Evolutionary conservation across 495 filamentous ascomycete genomes (phyloP).

Genomic region (Oidiodendron maius): DNA sequence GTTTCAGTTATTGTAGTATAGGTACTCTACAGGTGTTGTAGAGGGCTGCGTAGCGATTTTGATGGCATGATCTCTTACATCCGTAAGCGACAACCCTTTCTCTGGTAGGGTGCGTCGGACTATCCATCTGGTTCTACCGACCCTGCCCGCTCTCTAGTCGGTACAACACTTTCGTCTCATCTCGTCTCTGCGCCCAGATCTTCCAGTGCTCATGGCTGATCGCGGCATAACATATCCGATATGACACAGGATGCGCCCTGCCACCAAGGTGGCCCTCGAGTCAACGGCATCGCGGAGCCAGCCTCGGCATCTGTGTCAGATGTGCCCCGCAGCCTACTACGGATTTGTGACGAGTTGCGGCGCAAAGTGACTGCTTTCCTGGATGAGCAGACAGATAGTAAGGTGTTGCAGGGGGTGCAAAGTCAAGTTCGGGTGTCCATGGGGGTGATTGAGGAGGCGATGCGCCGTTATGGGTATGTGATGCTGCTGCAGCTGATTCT

Average conservation of each 20-base stretch:
- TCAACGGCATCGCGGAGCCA: neutral
- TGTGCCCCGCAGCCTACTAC: constrained; percentile 5
- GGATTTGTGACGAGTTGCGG: constrained; percentile 56
- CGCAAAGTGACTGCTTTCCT: constrained; percentile 65
- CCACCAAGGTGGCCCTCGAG: neutral
- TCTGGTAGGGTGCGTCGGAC: no score
- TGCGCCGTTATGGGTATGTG: constrained; percentile 62
- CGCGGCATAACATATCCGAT: neutral
- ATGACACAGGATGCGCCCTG: neutral
- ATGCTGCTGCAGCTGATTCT: neutral
- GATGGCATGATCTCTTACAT: no score
- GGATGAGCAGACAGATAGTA: constrained; percentile 44
- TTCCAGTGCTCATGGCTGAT: neutral
- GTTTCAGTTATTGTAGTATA: no score
- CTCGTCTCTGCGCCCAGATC: no score
- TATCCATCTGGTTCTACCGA: no score
- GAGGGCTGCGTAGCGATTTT: no score
- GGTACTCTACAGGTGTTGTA: no score
- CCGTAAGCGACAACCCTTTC: no score
- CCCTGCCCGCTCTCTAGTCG: no score
- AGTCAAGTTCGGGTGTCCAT: constrained; percentile 64
- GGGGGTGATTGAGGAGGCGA: constrained; percentile 63
- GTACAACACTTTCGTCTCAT: no score
- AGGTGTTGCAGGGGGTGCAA: constrained; percentile 61
- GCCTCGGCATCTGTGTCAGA: neutral